Percentiles rank a stretch among this genome's conserved stretches.
phyloP scores from a whole-genome alignment of 805 yeast genomes.

The Wickerhamiella sorbophila region DNA sequence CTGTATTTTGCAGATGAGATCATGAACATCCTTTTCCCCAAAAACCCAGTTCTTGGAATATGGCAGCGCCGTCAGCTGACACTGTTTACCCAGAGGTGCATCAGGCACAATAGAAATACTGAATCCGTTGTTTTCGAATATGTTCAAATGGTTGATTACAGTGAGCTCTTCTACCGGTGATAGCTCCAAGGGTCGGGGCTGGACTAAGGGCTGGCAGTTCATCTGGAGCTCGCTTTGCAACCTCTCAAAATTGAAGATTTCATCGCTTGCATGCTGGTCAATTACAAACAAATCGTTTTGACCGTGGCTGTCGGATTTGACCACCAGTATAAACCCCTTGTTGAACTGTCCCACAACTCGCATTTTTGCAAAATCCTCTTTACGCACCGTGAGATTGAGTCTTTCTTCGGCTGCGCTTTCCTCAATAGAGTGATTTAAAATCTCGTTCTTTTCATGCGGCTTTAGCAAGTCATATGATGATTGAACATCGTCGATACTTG shows the following conservation, averaged over 20 bases:
- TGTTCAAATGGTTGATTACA: slow-evolving; percentile 42
- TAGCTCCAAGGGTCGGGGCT: slow-evolving; percentile 42
- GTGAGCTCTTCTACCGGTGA: slow-evolving; percentile 66
- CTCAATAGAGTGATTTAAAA: slow-evolving; percentile 26
- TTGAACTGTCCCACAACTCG: slow-evolving; percentile 84
- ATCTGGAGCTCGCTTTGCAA: slow-evolving; percentile 43
- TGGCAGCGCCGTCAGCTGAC: slow-evolving; percentile 53
- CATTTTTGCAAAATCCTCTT: slow-evolving; percentile 64
- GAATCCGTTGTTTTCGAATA: slow-evolving; percentile 69
- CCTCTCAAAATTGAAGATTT: slow-evolving; percentile 76
- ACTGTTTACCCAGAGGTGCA: slow-evolving; percentile 40
- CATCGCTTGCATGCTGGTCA: slow-evolving; percentile 98
- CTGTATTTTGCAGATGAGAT: slow-evolving; percentile 52
- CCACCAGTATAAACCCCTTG: slow-evolving; percentile 79
- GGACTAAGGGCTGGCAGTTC: slow-evolving; percentile 56
- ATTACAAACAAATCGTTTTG: slow-evolving; percentile 61
- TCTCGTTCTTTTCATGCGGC: slow-evolving; percentile 1
- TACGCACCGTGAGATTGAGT: slow-evolving; percentile 47
- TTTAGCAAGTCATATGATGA: slow-evolving; percentile 2
- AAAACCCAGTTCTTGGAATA: slow-evolving; percentile 56
- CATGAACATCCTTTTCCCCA: slow-evolving; percentile 52
- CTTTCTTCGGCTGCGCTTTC: slow-evolving; percentile 41
- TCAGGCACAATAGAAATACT: slow-evolving; percentile 37
- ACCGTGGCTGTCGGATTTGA: slow-evolving; percentile 25
- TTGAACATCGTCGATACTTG: slow-evolving; percentile 8